These are phyloP conservation scores for Aspergillus calidoustus DNA, from an alignment of 2,329 filamentous ascomycete genomes.

Conservation along the genomic window DNA sequence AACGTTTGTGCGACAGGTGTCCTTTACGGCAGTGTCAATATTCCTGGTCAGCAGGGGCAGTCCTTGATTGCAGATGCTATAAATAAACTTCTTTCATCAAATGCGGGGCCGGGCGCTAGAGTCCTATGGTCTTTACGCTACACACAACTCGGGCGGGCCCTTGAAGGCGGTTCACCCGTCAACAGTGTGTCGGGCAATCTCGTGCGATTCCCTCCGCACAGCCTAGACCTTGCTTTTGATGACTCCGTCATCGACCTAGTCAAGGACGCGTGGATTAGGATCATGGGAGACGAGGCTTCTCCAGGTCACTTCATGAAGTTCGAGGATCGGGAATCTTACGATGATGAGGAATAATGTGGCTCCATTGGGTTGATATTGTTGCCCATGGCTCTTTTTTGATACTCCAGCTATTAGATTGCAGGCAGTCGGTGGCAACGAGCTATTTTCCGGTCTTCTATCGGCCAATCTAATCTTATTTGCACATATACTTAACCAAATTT, in stretches of 20 bases:
- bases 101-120: constrained; percentile 35
- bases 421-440: not conserved
- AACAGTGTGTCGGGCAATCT: constrained; percentile 47
- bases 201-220: constrained; percentile 62
- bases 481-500: not conserved
- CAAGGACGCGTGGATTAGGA: constrained; percentile 69
- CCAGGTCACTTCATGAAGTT: constrained; percentile 74
- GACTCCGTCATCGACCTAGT: constrained; percentile 72
- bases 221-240: constrained; percentile 73
- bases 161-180: constrained; percentile 17
- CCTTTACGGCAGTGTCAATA: constrained; percentile 58
- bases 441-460: not conserved
- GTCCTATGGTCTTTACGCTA: constrained; percentile 61
- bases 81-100: constrained; percentile 47
- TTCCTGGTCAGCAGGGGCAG: constrained; percentile 40
- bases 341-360: constrained; percentile 52
- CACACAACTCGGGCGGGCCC: constrained; percentile 47
- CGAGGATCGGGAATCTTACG: constrained; percentile 69
- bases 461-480: not conserved
- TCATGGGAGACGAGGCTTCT: constrained; percentile 58
- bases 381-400: not conserved
- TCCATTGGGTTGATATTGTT: not conserved
- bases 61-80: constrained; percentile 47
- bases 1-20: constrained; percentile 54
- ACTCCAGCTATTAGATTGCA: constrained; percentile 7